Base-by-base conservation (phyloP, 257 asterid genomes). In the Lithospermum erythrorhizon region DNA sequence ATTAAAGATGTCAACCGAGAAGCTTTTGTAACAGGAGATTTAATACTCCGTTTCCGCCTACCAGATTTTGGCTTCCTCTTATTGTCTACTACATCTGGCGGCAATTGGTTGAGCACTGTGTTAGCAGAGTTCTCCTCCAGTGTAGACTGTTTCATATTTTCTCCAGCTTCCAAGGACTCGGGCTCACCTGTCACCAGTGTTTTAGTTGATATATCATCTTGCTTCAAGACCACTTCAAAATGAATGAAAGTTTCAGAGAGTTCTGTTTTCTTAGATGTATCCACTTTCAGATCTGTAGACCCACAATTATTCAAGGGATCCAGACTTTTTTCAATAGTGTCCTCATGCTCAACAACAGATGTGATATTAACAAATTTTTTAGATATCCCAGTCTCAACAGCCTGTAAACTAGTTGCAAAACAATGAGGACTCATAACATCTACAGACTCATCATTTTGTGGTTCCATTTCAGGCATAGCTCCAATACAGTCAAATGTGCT, bases 1-100 rank as follows among this genome's bases (percentile, higher is more conserved):
- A 69, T 78, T 59, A 88, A 83, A 30, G 84, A 59, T 60, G 80
- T 70, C 60, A 70, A 65, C 61, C 70, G 74, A 37, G 65, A 71
- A 72, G 74, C 56, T 70, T 78, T 84, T 15, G 67, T 64, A 30
- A 55, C 63, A 73, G 15, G 49, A 41, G 18, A 41, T 14, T 41
- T 41, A 13, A 35, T 35, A 35, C 68, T 73, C 65, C 61, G 75
- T 30, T 68, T 72, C 58, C 53, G 68, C 45, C 47, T 53, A 70
- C 68, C 67, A 59, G 70, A 72, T 65, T 84, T 84, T 65, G 71
- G 24, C 72, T 79, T 80, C 68, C 60, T 73, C 65, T 62, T 68
- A 21, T 63, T 49, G 52, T 78, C 74, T 57, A 66, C 71, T 65
- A 61, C 70, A 67, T 63, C 76, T 61, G 71, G 66, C 69, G 58